Evolutionary conservation across 164 flowering plant genomes (phyloP), one percentile per base, ranked within the genome.

Genomic region (Dillenia turbinata): DNA sequence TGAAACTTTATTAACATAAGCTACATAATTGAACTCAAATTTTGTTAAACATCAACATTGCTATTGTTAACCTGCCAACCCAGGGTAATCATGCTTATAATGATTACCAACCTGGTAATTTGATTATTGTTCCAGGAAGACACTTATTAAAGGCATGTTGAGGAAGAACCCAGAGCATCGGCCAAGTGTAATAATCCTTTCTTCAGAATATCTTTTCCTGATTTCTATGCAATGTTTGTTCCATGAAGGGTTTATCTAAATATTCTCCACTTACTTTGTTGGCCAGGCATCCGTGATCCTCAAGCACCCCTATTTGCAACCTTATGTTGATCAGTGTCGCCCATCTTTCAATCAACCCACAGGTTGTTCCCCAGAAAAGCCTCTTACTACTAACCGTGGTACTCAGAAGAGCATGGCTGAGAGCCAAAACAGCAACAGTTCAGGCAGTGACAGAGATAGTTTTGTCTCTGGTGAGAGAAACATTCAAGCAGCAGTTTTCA

Each of bases 121-220:
- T 33, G 40, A 33, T 33, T 33, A 33, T 33, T 33, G 40, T 6
- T 33, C 40, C 88, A 95, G 99, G 81, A 95, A 92, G 77, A 67
- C 89, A 53, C 84, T 95, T 47, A 89, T 95, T 70, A 95, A 92
- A 70, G 84, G 96, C 75, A 95, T 95, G 99, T 74, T 95, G 64
- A 80, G 97, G 63, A 95, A 95, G 81, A 95, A 83, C 63, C 97
- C 99, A 13, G 99, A 95, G 80, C 96, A 88, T 73, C 88, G 97
- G 44, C 93, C 97, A 22, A 88, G 66, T 73, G 99, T 95, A 85
- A 33, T 33, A 33, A 77, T 86, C 49, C 45, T 68, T 49, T 67
- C 44, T 50, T 33, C 5, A 5, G 40, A 0, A 62, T 17, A 15
- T 16, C 19, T 57, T 13, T 56, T 12, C 9, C 14, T n/a, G 52